Percentiles rank a stretch among this genome's conserved stretches.
phyloP scores from a whole-genome alignment of 441 rosid species.

The Codiaeum variegatum region DNA sequence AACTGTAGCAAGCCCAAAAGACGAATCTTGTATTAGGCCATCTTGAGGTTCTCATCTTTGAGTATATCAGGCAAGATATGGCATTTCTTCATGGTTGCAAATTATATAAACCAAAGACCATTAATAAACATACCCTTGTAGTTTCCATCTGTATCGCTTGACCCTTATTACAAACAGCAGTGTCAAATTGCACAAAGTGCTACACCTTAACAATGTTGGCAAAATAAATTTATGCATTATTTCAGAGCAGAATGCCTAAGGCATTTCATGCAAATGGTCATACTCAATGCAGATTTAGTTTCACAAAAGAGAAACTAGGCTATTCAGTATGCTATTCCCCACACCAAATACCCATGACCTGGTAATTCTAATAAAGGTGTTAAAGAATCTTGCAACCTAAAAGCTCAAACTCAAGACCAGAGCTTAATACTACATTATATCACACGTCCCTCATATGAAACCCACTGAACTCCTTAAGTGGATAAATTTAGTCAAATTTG shows the following conservation, averaged over 20 bases:
- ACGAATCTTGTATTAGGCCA: background rate
- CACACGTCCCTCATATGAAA: background rate
- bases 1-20: background rate
- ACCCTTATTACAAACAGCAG: conserved; percentile 1
- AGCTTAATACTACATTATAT: background rate
- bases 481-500: background rate
- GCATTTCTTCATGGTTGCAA: background rate
- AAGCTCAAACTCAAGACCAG: background rate
- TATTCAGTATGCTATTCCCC: background rate
- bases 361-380: conserved; percentile 3
- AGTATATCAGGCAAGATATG: background rate
- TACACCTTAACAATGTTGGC: background rate
- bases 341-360: background rate
- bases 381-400: background rate
- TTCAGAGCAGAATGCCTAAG: background rate
- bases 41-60: conserved; percentile 9
- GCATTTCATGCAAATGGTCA: background rate
- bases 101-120: background rate
- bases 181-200: background rate
- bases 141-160: background rate
- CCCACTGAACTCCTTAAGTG: background rate
- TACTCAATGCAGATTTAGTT: background rate
- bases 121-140: background rate
- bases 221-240: background rate
- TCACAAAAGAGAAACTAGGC: background rate